These are phyloP conservation scores for Marchantia polymorpha DNA, from an alignment of 225 moss, liverwort and hornwort genomes.

Conservation along the genomic window DNA sequence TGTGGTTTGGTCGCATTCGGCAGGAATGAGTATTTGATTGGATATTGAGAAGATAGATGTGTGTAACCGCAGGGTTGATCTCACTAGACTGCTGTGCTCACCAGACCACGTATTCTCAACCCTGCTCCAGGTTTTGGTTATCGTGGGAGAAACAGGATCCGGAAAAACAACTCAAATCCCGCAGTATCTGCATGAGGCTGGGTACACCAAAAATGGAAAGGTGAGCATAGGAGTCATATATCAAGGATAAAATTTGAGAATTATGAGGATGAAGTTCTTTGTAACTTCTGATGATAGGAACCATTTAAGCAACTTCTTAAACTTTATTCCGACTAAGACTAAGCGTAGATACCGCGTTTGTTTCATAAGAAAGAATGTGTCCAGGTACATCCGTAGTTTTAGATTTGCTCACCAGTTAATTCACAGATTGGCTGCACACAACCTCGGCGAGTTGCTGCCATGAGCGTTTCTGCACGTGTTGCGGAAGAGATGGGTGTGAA, in stretches of 20 bases:
- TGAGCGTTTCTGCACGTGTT: conserved; percentile 97
- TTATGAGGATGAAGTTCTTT: too few species aligned
- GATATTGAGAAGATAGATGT: neutral
- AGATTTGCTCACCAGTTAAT: neutral
- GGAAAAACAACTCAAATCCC: conserved; percentile 99
- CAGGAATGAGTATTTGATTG: neutral
- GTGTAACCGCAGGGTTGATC: neutral
- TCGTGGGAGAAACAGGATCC: conserved; percentile 97
- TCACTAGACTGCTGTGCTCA: too few species aligned
- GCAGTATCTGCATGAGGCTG: conserved; percentile 94
- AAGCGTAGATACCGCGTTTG: neutral
- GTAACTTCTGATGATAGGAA: neutral
- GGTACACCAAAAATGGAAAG: conserved; percentile 84
- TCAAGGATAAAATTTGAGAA: too few species aligned
- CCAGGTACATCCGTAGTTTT: neutral
- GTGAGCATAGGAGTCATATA: neutral
- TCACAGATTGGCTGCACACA: conserved; percentile 86
- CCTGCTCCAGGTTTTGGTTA: conserved; percentile 62
- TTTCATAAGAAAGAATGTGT: neutral
- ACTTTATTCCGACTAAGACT: neutral
- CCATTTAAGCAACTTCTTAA: neutral
- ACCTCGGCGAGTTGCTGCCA: conserved; percentile 95
- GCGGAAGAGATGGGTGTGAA: conserved; percentile 97
- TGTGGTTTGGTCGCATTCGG: neutral
- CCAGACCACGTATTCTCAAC: neutral